Evolutionary conservation across 805 yeast genomes (phyloP), one percentile per base, ranked within the genome.

Genomic region (Kuraishia piskuri): DNA sequence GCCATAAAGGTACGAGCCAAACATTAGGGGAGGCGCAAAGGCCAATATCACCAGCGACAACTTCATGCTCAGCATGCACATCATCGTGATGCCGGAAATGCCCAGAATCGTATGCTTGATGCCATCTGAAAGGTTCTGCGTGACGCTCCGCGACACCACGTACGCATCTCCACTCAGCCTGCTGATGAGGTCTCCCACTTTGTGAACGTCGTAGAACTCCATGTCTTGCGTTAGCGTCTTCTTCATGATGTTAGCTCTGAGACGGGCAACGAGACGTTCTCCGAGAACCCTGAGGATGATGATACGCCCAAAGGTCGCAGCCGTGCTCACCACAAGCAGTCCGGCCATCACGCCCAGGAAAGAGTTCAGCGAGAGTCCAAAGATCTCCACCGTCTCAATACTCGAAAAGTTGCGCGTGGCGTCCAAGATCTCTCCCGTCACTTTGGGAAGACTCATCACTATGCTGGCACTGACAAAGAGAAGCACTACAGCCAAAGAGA

Each of bases 111-210:
- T 64, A 7, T 96, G 87, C 53, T 96, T 76, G 36, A 90, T 80
- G 45, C 98, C 98, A 66, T 91, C 98, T 26, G 95, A 86, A 45
- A 92, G 77, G 66, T 92, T 91, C 59, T 87, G 91, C 45, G 97
- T 89, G 24, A 92, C 81, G 0, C 96, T 83, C 61, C 86, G 81
- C 3, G 96, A 80, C 19, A 91, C 96, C 49, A 92, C 88, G 52
- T 88, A 90, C 0, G 97, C 90, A 67, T 92, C 98, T 26, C 89
- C 84, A 7, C 95, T 85, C 37, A 91, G 73, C 56, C 98, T 74
- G 8, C 96, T 89, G 45, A 91, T 90, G 62, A 91, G 73, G 66
- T 91, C 98, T 49, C 98, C 98, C 2, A 91, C 95, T 57, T 91
- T 81, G 56, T 94, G 91, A 24, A 85, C 84, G 63, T 92, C 98